A percentile compares a stretch with the other conserved stretches of the same genome.
phyloP scores from a whole-genome alignment of 129 eudicot genomes.

The Logfia minima region DNA sequence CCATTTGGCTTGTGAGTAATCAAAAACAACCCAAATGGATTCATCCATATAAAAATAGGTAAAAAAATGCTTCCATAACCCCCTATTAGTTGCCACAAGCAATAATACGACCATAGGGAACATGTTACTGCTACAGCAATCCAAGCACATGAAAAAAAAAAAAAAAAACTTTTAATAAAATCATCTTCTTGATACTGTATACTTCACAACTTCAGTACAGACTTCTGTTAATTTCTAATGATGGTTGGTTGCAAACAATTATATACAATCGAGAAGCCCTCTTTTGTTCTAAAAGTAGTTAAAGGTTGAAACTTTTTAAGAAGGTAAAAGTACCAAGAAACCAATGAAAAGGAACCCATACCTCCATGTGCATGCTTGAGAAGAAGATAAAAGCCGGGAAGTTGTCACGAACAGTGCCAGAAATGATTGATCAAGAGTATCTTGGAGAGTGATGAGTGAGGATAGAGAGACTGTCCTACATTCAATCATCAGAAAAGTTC shows the following conservation, averaged over 20 bases:
- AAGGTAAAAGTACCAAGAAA: slow-evolving; percentile 26
- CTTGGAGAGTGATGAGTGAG: slow-evolving; percentile 20
- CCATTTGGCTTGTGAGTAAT: not conserved
- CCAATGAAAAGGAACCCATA: slow-evolving; percentile 23
- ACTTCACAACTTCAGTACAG: not conserved
- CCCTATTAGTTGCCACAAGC: not conserved
- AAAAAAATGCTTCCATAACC: too few relatives aligned
- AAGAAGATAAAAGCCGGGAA: slow-evolving; percentile 21
- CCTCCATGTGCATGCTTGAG: slow-evolving; percentile 23
- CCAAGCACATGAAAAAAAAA: not conserved
- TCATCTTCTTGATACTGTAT: not conserved
- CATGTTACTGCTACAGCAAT: not conserved
- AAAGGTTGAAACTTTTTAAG: slow-evolving; percentile 23
- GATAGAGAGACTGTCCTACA: slow-evolving; percentile 17
- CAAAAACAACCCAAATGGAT: not conserved
- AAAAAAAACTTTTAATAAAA: not conserved
- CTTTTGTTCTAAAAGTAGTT: slow-evolving; percentile 15
- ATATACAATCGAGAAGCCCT: slow-evolving; percentile 7
- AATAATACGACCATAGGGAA: not conserved
- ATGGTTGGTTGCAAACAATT: slow-evolving; percentile 2
- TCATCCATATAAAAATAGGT: not conserved
- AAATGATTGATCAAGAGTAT: slow-evolving; percentile 18
- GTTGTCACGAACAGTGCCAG: slow-evolving; percentile 4
- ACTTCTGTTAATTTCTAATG: slow-evolving; percentile 2
- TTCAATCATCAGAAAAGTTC: slow-evolving; percentile 17